Conservation (phyloP, 2,329 filamentous ascomycete species). For the Alternaria arbusti region DNA sequence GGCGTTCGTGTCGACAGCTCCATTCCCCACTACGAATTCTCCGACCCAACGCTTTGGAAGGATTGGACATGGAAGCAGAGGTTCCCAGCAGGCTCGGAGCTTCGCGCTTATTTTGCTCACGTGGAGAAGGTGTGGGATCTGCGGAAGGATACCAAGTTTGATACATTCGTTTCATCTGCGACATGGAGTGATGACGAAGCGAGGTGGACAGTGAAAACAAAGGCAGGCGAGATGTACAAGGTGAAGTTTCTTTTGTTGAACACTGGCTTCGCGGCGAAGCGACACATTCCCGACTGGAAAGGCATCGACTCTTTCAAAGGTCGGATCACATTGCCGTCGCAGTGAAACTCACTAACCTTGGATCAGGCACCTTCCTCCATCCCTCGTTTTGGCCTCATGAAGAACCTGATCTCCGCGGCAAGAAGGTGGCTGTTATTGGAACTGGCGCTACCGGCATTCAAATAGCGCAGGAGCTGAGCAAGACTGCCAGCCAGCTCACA, state of each 20-base stretch:
- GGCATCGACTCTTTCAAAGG: conserved; percentile 43
- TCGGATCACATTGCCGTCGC: neutral
- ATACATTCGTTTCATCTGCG: conserved; percentile 52
- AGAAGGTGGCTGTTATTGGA: conserved; percentile 67
- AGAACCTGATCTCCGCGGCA: conserved; percentile 59
- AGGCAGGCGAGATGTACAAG: conserved; percentile 47
- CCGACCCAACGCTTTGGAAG: conserved; percentile 23
- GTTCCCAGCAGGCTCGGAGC: conserved; percentile 27
- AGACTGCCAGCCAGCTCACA: conserved; percentile 55
- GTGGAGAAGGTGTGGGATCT: conserved; percentile 28
- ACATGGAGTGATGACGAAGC: conserved; percentile 47
- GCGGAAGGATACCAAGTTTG: conserved; percentile 44
- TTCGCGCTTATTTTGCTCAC: conserved; percentile 28
- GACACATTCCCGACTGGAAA: conserved; percentile 50
- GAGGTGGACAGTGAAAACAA: conserved; percentile 55
- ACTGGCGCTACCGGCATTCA: conserved; percentile 67
- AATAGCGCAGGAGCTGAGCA: conserved; percentile 64
- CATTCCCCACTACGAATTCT: conserved; percentile 31
- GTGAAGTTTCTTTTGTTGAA: conserved; percentile 56
- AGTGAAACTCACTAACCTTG: neutral
- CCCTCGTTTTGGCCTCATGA: conserved; percentile 65
- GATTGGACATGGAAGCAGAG: conserved; percentile 27
- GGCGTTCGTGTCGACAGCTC: conserved; percentile 35
- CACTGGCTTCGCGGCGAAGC: conserved; percentile 56
- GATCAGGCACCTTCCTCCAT: conserved; percentile 53